Evolutionary conservation across 2,329 filamentous ascomycete genomes (phyloP).

Genomic region (Colletotrichum musicola): DNA sequence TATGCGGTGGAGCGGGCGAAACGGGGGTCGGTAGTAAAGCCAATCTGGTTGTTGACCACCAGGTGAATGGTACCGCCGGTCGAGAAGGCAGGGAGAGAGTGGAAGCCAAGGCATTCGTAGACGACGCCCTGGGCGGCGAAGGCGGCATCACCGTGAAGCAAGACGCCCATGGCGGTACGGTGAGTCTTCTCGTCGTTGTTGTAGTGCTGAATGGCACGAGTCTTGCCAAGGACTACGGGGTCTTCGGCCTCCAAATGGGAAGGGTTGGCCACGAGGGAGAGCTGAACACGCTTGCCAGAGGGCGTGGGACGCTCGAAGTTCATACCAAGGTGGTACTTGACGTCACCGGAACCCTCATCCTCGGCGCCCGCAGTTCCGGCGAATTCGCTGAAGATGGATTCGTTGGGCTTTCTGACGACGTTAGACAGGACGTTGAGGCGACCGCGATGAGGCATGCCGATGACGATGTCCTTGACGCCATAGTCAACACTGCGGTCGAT

Average conservation of each 20-base stretch:
- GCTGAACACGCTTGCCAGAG: conserved; percentile 98
- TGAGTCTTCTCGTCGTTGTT: conserved; percentile 95
- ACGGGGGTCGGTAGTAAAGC: conserved; percentile 98
- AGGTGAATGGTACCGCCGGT: conserved; percentile 97
- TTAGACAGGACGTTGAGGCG: conserved; percentile 98
- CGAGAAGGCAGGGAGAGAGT: conserved; percentile 94
- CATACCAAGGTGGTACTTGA: conserved; percentile 99
- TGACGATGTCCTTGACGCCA: conserved; percentile 98
- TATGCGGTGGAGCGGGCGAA: conserved; percentile 98
- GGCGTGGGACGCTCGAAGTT: conserved; percentile 99
- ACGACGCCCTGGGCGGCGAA: conserved; percentile 97
- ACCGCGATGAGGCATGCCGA: conserved; percentile 99
- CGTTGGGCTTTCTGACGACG: conserved; percentile 98
- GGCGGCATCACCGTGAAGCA: conserved; percentile 96
- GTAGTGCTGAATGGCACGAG: conserved; percentile 97
- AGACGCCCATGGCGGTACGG: conserved; percentile 91
- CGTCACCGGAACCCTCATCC: conserved; percentile 97
- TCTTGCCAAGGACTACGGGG: conserved; percentile 97
- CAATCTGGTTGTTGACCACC: conserved; percentile 99
- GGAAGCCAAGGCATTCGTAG: conserved; percentile 98
- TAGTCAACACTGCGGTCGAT: conserved; percentile 99
- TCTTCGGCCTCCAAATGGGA: conserved; percentile 99
- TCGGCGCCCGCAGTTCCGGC: conserved; percentile 87
- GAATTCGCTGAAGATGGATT: conserved; percentile 99
- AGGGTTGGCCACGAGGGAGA: conserved; percentile 97